Evolutionary conservation across 352 stramenopile species (phyloP).

Genomic region (Phytophthora crassamura): DNA sequence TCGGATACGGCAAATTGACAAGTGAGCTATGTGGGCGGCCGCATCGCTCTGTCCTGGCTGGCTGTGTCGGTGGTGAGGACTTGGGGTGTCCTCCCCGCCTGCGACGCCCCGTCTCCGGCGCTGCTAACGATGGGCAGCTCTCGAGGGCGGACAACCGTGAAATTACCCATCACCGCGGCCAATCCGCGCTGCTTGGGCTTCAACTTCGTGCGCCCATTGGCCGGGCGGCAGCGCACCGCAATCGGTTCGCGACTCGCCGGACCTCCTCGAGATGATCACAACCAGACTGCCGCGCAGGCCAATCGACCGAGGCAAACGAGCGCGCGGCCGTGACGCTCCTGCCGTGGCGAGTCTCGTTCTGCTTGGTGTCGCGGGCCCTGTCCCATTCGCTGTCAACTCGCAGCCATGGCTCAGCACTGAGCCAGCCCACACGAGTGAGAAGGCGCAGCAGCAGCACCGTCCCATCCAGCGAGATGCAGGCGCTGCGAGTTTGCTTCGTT

Average conservation of each 20-base stretch:
- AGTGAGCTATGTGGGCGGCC: not conserved
- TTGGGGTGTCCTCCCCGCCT: not conserved
- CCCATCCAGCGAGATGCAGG: slow-evolving; percentile 9
- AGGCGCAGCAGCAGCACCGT: not conserved
- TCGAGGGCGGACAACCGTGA: slow-evolving; percentile 29
- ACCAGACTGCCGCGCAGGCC: slow-evolving; percentile 5
- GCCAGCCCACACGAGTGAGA: not conserved
- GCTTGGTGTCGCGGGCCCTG: slow-evolving; percentile 10
- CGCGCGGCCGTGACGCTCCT: slow-evolving; percentile 12
- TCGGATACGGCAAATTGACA: too few species aligned
- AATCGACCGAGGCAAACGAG: slow-evolving; percentile 8
- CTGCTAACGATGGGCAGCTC: not conserved
- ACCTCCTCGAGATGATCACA: slow-evolving; percentile 4
- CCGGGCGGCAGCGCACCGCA: slow-evolving; percentile 8
- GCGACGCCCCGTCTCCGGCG: slow-evolving; percentile 1
- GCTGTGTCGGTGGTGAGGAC: slow-evolving; percentile 12
- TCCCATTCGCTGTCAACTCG: not conserved
- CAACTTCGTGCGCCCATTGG: slow-evolving; percentile 14
- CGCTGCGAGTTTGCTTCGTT: slow-evolving; percentile 5
- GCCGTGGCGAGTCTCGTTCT: slow-evolving; percentile 16
- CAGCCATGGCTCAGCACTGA: not conserved
- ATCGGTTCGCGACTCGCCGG: not conserved
- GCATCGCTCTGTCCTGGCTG: too few species aligned
- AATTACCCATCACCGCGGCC: slow-evolving; percentile 25
- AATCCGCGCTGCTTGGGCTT: slow-evolving; percentile 17